Evolutionary conservation across 495 filamentous ascomycete genomes (phyloP), one percentile per base, ranked within the genome.

Genomic region (Astrocystis sublimbata): DNA sequence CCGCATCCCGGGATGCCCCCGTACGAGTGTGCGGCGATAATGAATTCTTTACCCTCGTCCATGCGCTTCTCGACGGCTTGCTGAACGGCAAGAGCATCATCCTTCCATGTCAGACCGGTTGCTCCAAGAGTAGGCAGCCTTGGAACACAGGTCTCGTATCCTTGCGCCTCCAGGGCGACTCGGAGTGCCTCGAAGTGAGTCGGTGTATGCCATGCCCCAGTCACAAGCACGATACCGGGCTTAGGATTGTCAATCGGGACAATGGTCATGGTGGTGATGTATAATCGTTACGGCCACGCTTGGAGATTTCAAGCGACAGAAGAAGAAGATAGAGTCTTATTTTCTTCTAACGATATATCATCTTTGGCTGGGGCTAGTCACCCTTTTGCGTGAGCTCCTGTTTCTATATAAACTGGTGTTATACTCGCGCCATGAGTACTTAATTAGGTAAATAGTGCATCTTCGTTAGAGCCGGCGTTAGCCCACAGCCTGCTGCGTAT

Each of bases 1-100:
- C 53, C 64, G 19, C 66, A 65, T 0, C 53, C 68, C 4, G 66
- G 68, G 41, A 68, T 17, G 6, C 70, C 70, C 4, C 66, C 69
- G 35, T 71, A 71, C 10, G 69, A 72, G 58, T 73, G 69, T 2
- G 51, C 45, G 7, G 68, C 58, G 26, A 71, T 17, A n/a, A 73
- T 47, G n/a, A 71, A 66, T 17, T 71, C 66, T 23, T 58, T 63
- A 43, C 71, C 71, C 6, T 65, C 38, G 24, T 73, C 69, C 55
- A 67, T 59, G 41, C 71, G 61, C 8, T 75, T 68, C 1, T 59
- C 46, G 6, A 64, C 40, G 6, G 71, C 56, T 7, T 51, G 49
- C 42, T 65, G 72, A 4, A 79, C 65, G 0, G 36, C 30, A 10
- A 12, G 55, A 2, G 59, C 63, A 31, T 68, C 66, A 10, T 68